These are phyloP conservation scores for Lyophyllum atratum DNA, from an alignment of 768 basidiomycete genomes.

Conservation along the genomic window DNA sequence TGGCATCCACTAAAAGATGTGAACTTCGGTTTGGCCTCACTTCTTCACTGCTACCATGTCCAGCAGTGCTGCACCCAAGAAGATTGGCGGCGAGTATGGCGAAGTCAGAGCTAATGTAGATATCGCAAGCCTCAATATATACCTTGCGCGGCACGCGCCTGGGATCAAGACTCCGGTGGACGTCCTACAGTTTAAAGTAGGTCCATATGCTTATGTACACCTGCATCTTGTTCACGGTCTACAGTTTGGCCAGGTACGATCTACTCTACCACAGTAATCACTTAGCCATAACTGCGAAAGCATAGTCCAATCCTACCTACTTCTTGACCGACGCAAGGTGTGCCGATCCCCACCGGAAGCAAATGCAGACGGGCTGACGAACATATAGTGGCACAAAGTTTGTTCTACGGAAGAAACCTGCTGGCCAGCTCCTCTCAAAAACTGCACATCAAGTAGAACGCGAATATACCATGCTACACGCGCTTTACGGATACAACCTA, in stretches of 20 bases:
- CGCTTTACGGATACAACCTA: conserved; percentile 76
- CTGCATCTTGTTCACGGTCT: not conserved
- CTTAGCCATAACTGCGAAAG: not conserved
- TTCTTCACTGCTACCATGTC: conserved; percentile 25
- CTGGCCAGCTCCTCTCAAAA: conserved; percentile 80
- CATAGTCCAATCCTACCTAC: conserved; percentile 94
- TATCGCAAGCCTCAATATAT: conserved; percentile 60
- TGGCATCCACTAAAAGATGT: not conserved
- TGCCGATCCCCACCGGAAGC: conserved; percentile 20
- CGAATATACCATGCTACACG: conserved; percentile 80
- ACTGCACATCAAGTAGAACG: conserved; percentile 97
- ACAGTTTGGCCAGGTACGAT: conserved; percentile 84
- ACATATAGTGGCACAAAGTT: conserved; percentile 54
- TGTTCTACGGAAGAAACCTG: conserved; percentile 93
- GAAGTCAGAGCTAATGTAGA: conserved; percentile 72
- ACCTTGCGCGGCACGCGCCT: conserved; percentile 59
- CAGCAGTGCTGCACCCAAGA: conserved; percentile 29
- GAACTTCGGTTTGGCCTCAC: not conserved
- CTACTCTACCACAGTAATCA: not conserved
- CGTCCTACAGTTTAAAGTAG: conserved; percentile 92
- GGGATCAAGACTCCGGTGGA: conserved; percentile 63
- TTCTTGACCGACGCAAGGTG: conserved; percentile 81
- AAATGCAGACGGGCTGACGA: not conserved
- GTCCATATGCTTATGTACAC: conserved; percentile 18
- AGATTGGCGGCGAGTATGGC: conserved; percentile 77